Conservation (phyloP, 1,139 yeast genomes). For the Pneumocystis carinii region DNA sequence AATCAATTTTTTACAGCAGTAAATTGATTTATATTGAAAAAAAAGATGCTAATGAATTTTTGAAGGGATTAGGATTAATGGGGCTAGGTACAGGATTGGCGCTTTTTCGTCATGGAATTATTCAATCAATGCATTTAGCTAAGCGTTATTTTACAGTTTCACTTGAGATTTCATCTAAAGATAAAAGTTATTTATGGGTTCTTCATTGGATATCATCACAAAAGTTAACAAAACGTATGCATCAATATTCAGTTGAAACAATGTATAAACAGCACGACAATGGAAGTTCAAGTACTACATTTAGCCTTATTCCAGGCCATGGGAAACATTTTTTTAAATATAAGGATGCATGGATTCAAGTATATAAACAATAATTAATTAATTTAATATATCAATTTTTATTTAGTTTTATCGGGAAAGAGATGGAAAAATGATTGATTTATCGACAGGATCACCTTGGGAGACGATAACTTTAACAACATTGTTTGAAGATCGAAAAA, state of each 20-base stretch:
- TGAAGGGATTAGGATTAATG: constrained; percentile 74
- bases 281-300: constrained; percentile 77
- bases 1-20: constrained; percentile 89
- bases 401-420: constrained; percentile 50
- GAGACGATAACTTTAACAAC: constrained; percentile 91
- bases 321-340: constrained; percentile 81
- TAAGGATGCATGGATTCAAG: constrained; percentile 76
- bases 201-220: constrained; percentile 83
- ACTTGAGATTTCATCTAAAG: constrained; percentile 83
- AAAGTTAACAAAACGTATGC: constrained; percentile 20
- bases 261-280: constrained; percentile 78
- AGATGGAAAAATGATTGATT: constrained; percentile 74
- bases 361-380: constrained; percentile 20
- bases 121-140: constrained; percentile 47
- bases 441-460: constrained; percentile 85
- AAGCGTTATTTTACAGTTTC: constrained; percentile 81
- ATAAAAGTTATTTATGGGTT: constrained; percentile 88
- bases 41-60: background rate
- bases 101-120: constrained; percentile 53
- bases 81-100: constrained; percentile 79
- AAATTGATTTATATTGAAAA: background rate
- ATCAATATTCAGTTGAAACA: constrained; percentile 86
- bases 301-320: constrained; percentile 93
- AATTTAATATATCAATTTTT: background rate
- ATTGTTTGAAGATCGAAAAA: constrained; percentile 58